Evolutionary conservation across 768 basidiomycete genomes (phyloP).

Genomic region (Boletus bicolor): DNA sequence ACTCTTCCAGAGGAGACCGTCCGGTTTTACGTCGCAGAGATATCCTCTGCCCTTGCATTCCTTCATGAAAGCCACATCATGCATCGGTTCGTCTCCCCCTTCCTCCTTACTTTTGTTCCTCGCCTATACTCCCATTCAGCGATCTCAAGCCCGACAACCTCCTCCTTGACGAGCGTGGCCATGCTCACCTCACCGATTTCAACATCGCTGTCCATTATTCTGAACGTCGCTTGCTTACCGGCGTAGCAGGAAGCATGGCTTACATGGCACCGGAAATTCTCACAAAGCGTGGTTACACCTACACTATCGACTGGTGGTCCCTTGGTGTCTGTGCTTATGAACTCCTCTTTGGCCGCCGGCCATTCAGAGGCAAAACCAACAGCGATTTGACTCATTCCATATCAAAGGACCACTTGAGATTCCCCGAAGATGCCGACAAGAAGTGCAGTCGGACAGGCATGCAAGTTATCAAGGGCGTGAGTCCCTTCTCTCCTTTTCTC

Average conservation of each 20-base stretch:
- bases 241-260: slow-evolving; percentile 97
- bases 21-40: slow-evolving; percentile 85
- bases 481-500: slow-evolving; percentile 29
- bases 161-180: slow-evolving; percentile 90
- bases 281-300: slow-evolving; percentile 90
- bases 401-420: slow-evolving; percentile 78
- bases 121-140: slow-evolving; percentile 37
- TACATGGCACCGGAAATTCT: slow-evolving; percentile 97
- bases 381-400: slow-evolving; percentile 91
- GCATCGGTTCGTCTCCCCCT: slow-evolving; percentile 69
- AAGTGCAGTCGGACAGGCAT: slow-evolving; percentile 77
- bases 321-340: slow-evolving; percentile 92
- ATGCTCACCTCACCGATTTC: slow-evolving; percentile 96
- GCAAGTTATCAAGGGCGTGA: slow-evolving; percentile 75
- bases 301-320: slow-evolving; percentile 96
- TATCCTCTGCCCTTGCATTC: slow-evolving; percentile 84
- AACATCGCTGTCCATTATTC: slow-evolving; percentile 98
- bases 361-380: slow-evolving; percentile 93
- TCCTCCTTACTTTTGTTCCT: too few species aligned
- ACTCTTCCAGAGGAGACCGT: slow-evolving; percentile 74
- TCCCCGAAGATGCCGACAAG: slow-evolving; percentile 86
- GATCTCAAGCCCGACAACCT: slow-evolving; percentile 99
- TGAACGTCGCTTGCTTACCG: slow-evolving; percentile 78
- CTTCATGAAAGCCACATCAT: slow-evolving; percentile 93
- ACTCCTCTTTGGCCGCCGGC: slow-evolving; percentile 85